These are phyloP conservation scores for Botrytis fragariae DNA, from an alignment of 2,329 filamentous ascomycete genomes.

Conservation along the genomic window DNA sequence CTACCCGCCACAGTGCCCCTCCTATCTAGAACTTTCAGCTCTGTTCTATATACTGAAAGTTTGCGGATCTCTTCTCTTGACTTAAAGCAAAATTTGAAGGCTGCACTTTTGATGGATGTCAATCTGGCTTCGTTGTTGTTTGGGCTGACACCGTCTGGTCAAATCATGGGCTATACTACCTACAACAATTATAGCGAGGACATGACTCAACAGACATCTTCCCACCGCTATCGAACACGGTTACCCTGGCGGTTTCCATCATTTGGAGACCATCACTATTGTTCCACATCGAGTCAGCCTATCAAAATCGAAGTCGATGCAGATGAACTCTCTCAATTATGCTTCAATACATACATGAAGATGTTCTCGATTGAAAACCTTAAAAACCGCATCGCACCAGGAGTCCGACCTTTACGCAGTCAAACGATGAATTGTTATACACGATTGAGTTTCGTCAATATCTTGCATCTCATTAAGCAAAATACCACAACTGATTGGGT, in stretches of 20 bases:
- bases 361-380: background rate
- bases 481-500: background rate
- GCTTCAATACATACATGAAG: background rate
- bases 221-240: background rate
- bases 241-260: conserved; percentile 1
- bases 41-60: conserved; percentile 4
- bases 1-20: background rate
- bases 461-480: background rate
- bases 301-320: background rate
- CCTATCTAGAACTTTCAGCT: background rate
- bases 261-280: background rate
- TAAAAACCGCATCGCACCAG: background rate
- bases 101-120: conserved; percentile 1
- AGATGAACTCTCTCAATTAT: background rate
- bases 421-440: background rate
- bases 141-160: background rate
- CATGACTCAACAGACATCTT: background rate
- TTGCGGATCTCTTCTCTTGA: background rate
- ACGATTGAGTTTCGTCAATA: background rate
- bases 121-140: background rate
- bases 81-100: background rate
- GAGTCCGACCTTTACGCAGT: background rate
- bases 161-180: conserved; percentile 1
- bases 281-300: background rate
- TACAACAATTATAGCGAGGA: background rate